Evolutionary conservation across 192 early-diverging fungal species (phyloP).

Genomic region (Podila horticola): DNA sequence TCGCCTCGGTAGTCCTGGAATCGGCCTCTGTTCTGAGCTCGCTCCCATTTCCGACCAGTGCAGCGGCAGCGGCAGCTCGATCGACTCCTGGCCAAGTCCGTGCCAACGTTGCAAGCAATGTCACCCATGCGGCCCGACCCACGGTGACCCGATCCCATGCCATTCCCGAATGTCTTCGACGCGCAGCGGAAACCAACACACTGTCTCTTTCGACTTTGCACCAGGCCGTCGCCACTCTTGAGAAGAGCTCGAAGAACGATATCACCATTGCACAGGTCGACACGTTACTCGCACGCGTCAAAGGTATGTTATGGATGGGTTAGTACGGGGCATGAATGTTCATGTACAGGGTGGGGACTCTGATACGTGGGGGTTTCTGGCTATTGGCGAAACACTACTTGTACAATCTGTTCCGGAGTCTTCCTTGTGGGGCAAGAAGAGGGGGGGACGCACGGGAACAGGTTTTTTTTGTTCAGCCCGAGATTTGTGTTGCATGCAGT

Average conservation of each 20-base stretch:
- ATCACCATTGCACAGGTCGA: constrained; percentile 42
- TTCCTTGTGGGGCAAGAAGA: too few relatives aligned
- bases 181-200: constrained; percentile 20
- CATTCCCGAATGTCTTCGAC: constrained; percentile 40
- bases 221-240: constrained; percentile 32
- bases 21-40: constrained; percentile 29
- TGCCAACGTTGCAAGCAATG: background rate
- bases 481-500: too few relatives aligned
- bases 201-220: constrained; percentile 38
- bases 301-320: constrained; percentile 13
- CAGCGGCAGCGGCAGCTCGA: background rate
- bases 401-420: too few relatives aligned
- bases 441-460: too few relatives aligned
- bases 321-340: too few relatives aligned
- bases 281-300: constrained; percentile 23
- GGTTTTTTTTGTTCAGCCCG: too few relatives aligned
- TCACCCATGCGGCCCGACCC: background rate
- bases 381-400: too few relatives aligned
- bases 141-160: constrained; percentile 12
- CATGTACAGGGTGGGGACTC: too few relatives aligned
- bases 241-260: constrained; percentile 9
- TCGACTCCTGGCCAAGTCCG: background rate
- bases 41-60: constrained; percentile 14
- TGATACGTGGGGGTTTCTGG: too few relatives aligned
- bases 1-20: constrained; percentile 34